Conservation (phyloP, 2,329 filamentous ascomycete genomes). For the Dryadomyces sulphureus region DNA sequence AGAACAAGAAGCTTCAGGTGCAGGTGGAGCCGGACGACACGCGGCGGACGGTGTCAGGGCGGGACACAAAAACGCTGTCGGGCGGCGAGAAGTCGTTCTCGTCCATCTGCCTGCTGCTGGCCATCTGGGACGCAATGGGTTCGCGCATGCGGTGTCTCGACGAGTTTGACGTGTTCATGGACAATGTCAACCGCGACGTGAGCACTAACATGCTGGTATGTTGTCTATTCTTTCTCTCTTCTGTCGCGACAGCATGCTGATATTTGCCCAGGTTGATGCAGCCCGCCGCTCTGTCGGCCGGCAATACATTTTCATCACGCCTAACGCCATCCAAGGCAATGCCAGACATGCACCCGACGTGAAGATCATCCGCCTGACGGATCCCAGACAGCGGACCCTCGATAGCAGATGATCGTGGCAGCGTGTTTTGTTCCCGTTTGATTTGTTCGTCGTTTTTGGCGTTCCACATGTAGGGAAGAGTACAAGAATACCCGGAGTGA, state of each 20-base stretch:
- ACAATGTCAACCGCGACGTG: slow-evolving; percentile 84
- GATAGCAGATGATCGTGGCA: slow-evolving; percentile 10
- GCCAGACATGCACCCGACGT: slow-evolving; percentile 51
- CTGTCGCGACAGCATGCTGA: not conserved
- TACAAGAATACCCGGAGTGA: not conserved
- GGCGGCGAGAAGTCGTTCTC: slow-evolving; percentile 97
- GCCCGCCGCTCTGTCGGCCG: slow-evolving; percentile 76
- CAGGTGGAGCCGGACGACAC: slow-evolving; percentile 60
- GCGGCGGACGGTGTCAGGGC: slow-evolving; percentile 51
- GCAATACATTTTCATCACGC: slow-evolving; percentile 94
- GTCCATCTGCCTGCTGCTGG: slow-evolving; percentile 81
- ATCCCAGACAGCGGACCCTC: slow-evolving; percentile 41
- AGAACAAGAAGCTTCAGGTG: slow-evolving; percentile 58
- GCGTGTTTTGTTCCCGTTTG: not conserved
- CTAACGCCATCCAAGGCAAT: slow-evolving; percentile 60
- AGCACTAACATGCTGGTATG: slow-evolving; percentile 86
- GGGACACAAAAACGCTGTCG: slow-evolving; percentile 75
- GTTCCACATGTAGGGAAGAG: not conserved
- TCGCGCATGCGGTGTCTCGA: slow-evolving; percentile 88
- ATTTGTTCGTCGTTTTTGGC: not conserved
- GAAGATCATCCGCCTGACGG: slow-evolving; percentile 57
- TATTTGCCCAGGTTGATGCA: slow-evolving; percentile 49
- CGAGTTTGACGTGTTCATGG: slow-evolving; percentile 99
- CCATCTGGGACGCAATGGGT: slow-evolving; percentile 97
- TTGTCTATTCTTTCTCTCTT: slow-evolving; percentile 12